phyloP scores from a whole-genome alignment of 345 rosid genomes.

The Gossypium thurberi region DNA sequence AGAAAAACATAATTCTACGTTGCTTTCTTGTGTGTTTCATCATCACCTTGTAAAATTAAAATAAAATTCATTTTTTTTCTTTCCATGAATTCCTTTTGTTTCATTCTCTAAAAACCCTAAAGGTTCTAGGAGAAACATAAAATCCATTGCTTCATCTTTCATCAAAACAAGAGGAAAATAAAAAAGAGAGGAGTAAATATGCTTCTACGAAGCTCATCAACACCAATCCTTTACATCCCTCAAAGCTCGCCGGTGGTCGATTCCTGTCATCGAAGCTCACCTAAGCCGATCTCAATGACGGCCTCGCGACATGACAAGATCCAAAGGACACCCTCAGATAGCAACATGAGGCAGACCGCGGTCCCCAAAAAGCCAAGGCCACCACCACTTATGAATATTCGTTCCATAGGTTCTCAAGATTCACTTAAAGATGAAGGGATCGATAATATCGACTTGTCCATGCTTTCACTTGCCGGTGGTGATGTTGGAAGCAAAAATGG shows the following conservation, averaged over 20 bases:
- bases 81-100: background rate
- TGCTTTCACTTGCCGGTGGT: background rate
- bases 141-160: no score
- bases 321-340: slow-evolving; percentile 23
- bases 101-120: background rate
- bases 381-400: background rate
- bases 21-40: background rate
- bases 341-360: slow-evolving; percentile 18
- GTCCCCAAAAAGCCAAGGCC: slow-evolving; percentile 12
- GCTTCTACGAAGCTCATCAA: slow-evolving; percentile 36
- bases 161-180: background rate
- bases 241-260: slow-evolving; percentile 17
- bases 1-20: background rate
- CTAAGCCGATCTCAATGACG: slow-evolving; percentile 15
- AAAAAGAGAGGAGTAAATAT: slow-evolving; percentile 10
- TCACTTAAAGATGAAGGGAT: slow-evolving; percentile 1
- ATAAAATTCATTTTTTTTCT: background rate
- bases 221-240: slow-evolving; percentile 22
- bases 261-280: background rate
- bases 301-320: slow-evolving; percentile 13
- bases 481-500: slow-evolving; percentile 18
- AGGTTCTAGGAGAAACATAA: background rate
- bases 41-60: background rate
- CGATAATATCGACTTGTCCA: background rate
- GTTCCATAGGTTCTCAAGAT: background rate